These are phyloP conservation scores for Phalaenopsis aphrodite DNA, from an alignment of 106 monocot species.

Conservation along the genomic window DNA sequence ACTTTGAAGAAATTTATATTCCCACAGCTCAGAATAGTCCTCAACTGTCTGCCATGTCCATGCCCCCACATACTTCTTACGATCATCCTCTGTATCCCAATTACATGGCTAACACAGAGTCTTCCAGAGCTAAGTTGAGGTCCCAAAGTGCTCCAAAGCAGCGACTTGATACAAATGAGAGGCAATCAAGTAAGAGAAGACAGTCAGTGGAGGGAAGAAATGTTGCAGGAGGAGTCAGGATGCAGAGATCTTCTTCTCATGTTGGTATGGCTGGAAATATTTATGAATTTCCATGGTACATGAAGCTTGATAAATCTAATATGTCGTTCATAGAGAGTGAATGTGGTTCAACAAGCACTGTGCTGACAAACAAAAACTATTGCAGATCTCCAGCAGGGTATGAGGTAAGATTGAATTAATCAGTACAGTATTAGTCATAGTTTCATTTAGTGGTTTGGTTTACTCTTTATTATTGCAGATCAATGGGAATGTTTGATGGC, in stretches of 20 bases:
- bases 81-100: conserved; percentile 28
- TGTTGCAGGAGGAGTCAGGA: conserved; percentile 33
- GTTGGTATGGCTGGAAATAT: conserved; percentile 28
- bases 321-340: conserved; percentile 49
- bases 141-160: conserved; percentile 69
- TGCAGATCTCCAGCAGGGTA: conserved; percentile 25
- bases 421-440: neutral
- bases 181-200: conserved; percentile 35
- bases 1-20: conserved; percentile 47
- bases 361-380: conserved; percentile 34
- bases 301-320: conserved; percentile 50
- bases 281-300: conserved; percentile 42
- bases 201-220: conserved; percentile 31
- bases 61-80: conserved; percentile 12
- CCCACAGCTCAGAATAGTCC: conserved; percentile 43
- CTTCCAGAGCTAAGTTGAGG: conserved; percentile 50
- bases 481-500: conserved; percentile 15
- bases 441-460: neutral
- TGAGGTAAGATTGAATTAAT: conserved; percentile 2
- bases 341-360: conserved; percentile 46
- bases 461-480: conserved; percentile 7
- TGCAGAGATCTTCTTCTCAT: conserved; percentile 55
- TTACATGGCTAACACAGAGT: conserved; percentile 83
- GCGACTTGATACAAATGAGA: conserved; percentile 33
- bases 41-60: conserved; percentile 26